Evolutionary conservation across 1,284 basidiomycete genomes (phyloP), one percentile per base, ranked within the genome.

Genomic region (Takashimella koratensis): DNA sequence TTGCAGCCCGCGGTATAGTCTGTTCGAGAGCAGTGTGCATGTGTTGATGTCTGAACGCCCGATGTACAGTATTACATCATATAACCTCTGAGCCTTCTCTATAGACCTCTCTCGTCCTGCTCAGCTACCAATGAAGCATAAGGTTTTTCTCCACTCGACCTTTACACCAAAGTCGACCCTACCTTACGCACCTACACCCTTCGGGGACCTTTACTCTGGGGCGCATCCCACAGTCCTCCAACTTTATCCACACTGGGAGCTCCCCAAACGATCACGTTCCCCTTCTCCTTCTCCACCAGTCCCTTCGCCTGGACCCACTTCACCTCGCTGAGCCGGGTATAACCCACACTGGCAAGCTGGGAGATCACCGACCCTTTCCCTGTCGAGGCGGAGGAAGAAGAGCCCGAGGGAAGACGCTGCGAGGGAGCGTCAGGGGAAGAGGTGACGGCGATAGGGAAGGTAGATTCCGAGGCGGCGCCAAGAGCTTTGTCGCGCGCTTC

Each of bases 261-360:
- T 10, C 66, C 69, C 69, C 69, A 71, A 6, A 71, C 69, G 20
- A 70, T 43, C 42, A 68, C 55, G 51, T 70, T 70, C 24, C 59
- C 66, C 48, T 51, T 62, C 6, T 54, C 61, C n/a, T 47, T 26
- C 59, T 68, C 66, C 30, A 68, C 68, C 57, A 51, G 54, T 2
- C 68, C 68, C 22, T 53, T 61, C n/a, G 54, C 56, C 47, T 54
- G 47, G 11, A 70, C 44, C 71, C 70, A 75, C 8, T 62, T 64
- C 13, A 67, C 6, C 23, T 72, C 63, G 51, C 56, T 58, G 43
- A 74, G 62, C 42, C 70, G 55, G 43, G 30, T 8, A 16, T 8
- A 36, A n/a, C n/a, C n/a, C n/a, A n/a, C n/a, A n/a, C n/a, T n/a
- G 30, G 30, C 30, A 16, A 36, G 16, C n/a, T 52, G 54, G 11